A percentile compares a stretch with the other conserved stretches of the same genome.
Conservation (phyloP, 2,329 filamentous ascomycete species). For the Gyromitra esculenta region DNA sequence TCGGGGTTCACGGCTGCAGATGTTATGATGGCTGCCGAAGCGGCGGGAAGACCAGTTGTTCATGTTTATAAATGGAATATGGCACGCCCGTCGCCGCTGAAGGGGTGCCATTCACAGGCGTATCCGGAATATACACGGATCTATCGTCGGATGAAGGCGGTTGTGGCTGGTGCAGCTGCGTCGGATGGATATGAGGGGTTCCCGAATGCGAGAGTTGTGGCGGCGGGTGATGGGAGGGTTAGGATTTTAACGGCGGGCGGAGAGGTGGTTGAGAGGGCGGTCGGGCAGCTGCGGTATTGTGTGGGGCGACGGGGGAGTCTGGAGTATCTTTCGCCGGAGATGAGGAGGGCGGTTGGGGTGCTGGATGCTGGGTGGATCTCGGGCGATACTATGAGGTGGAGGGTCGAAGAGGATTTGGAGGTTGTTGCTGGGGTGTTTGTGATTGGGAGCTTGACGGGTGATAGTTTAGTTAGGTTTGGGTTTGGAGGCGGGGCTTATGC, state of each 20-base stretch:
- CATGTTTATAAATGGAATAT: slow-evolving; percentile 71
- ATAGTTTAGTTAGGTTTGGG: slow-evolving; percentile 70
- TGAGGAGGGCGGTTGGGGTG: slow-evolving; percentile 64
- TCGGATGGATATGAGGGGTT: slow-evolving; percentile 64
- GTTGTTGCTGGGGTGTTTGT: slow-evolving; percentile 67
- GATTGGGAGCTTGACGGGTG: slow-evolving; percentile 69
- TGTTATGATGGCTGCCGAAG: slow-evolving; percentile 67
- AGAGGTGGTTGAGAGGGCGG: slow-evolving; percentile 62
- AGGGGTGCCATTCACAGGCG: slow-evolving; percentile 69
- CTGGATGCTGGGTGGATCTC: slow-evolving; percentile 62
- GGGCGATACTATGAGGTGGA: slow-evolving; percentile 66
- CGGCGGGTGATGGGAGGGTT: slow-evolving; percentile 60
- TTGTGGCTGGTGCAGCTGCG: slow-evolving; percentile 59
- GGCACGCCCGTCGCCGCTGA: slow-evolving; percentile 67
- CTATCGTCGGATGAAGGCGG: slow-evolving; percentile 70
- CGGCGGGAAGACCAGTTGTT: slow-evolving; percentile 65
- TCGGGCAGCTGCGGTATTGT: slow-evolving; percentile 67
- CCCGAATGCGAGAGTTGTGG: slow-evolving; percentile 65
- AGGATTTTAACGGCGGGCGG: slow-evolving; percentile 63
- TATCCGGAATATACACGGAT: slow-evolving; percentile 72
- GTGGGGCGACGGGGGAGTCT: slow-evolving; percentile 68
- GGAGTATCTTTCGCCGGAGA: slow-evolving; percentile 63
- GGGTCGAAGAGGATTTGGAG: slow-evolving; percentile 66
- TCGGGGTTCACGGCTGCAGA: slow-evolving; percentile 72
- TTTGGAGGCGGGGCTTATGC: slow-evolving; percentile 69